Base-by-base conservation (phyloP, 108 stramenopile species). In the Skeletonema menzelii region DNA sequence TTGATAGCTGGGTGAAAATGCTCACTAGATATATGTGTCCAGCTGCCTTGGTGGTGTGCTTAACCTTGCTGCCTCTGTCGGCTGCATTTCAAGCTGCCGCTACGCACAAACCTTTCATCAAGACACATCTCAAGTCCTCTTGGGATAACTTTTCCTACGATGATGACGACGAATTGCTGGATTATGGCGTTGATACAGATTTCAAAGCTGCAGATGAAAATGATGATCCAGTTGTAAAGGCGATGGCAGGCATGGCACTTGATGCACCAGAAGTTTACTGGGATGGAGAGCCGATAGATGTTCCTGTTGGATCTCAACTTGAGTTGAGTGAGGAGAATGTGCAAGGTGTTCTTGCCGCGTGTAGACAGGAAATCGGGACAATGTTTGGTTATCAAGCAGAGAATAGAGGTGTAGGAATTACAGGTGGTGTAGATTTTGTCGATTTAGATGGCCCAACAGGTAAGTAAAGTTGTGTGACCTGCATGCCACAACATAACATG, bases 401-500 rank as follows among this genome's bases (percentile, higher is more conserved):
- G 72, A 97, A 96, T 72, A 72, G 92, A 24, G 91, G 91, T 8
- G 97, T 97, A 2, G 97, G 97, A 4, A 97, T 97, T 58, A 97
- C 97, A 4, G 97, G 97, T 34, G 90, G 90, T n/a, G 95, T 96
- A 15, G 96, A 97, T 63, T 95, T 88, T 70, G 96, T 96, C 8
- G 95, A 92, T 56, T 68, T 96, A 60, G 96, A 97, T 49, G 97
- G 97, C 8, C 97, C 97, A 4, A 86, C 73, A 35, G 91, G 77
- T 95, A 30, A 31, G 92, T n/a, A 47, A 68, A 65, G 47, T 47
- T 6, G 24, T 35, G 31, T 56, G 53, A 17, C 32, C 0, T 75
- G 11, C 72, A 60, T 26, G 62, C 10, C 31, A 63, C 22, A 57
- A 5, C 0, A 12, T 37, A 12, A 12, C 12, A 0, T 37, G 11